Base-by-base conservation (phyloP, 768 basidiomycete genomes). In the Pisolithus marmoratus region DNA sequence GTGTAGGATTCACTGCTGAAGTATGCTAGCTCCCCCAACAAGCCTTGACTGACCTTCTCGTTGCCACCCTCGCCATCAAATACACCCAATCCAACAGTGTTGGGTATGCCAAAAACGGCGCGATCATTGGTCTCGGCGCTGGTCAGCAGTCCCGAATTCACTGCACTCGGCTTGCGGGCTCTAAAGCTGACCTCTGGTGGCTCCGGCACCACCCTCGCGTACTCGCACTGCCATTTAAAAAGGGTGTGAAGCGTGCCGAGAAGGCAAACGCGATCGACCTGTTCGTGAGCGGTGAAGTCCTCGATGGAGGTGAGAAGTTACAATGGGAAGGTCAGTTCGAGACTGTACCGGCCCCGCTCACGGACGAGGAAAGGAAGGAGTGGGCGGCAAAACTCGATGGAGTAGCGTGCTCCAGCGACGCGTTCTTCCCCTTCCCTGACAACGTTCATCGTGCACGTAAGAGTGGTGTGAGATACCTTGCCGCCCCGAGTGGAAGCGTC, bases 41-140 rank as follows among this genome's bases (percentile, higher is more conserved):
- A 37, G 95, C 93, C 2, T 60, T 90, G 49, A 90, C 80, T n/a
- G 96, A 98, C 67, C 75, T 99, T 53, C 90, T 94, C 58, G 91
- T 98, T 51, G 95, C 96, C 27, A 98, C 96, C 11, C 84, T 97
- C 22, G 88, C 95, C 1, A 79, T 98, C 61, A 99, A 98, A 69
- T 99, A 98, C 78, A 99, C 96, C 1, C 96, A 98, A 68, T 99
- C 96, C 46, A 98, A 99, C 79, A 94, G 91, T 56, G 96, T 99
- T 48, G 87, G 95, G 27, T 99, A 96, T 65, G 92, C 94, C 1
- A 85, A 83, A 61, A 86, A 83, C 62, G 96, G 96, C 12, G 84
- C 94, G 14, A 87, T 95, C 66, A 80, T 99, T 60, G 96, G 95
- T 44, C 86, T 97, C 44, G 96, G 96, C 31, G 96, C 96, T 0